Evolutionary conservation across 176 grass and related monocot genomes (phyloP).

Genomic region (Lolium rigidum): DNA sequence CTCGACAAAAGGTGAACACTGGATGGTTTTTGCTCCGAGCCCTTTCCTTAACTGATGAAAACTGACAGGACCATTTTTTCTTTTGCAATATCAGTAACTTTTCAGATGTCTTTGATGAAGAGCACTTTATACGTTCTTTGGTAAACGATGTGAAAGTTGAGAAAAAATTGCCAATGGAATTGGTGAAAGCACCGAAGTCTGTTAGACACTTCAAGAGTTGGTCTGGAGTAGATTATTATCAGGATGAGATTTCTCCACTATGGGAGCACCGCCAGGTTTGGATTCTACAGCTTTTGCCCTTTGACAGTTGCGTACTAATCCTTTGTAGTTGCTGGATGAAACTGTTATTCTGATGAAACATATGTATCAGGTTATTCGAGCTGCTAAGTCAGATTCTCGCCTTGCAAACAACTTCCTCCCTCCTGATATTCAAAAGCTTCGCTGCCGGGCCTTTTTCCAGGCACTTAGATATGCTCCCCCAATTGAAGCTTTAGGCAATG

Average conservation of each 20-base stretch:
- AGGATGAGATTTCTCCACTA: slow-evolving; percentile 71
- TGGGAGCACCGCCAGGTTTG: slow-evolving; percentile 82
- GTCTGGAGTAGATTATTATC: slow-evolving; percentile 86
- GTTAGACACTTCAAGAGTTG: slow-evolving; percentile 94
- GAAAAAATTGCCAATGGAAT: slow-evolving; percentile 76
- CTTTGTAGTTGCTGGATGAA: slow-evolving; percentile 27
- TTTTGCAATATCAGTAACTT: slow-evolving; percentile 77
- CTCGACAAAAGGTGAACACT: slow-evolving; percentile 70
- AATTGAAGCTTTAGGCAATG: slow-evolving; percentile 90
- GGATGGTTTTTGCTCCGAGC: not conserved
- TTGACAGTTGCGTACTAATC: slow-evolving; percentile 12
- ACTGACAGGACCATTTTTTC: not conserved
- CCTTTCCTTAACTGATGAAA: slow-evolving; percentile 25
- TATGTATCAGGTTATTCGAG: slow-evolving; percentile 78
- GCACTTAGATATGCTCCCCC: slow-evolving; percentile 78
- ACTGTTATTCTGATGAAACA: slow-evolving; percentile 43
- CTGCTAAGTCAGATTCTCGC: slow-evolving; percentile 97
- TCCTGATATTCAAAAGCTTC: slow-evolving; percentile 92
- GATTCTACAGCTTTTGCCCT: slow-evolving; percentile 36
- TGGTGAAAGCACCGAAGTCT: slow-evolving; percentile 67
- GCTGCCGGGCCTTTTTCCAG: slow-evolving; percentile 85
- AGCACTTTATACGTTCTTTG: slow-evolving; percentile 78
- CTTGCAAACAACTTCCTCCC: slow-evolving; percentile 97
- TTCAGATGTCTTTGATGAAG: slow-evolving; percentile 93
- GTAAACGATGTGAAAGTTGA: slow-evolving; percentile 78